Percentiles rank a stretch among this genome's conserved stretches.
phyloP scores from a whole-genome alignment of 345 rosid genomes.

The Garcia nutans region DNA sequence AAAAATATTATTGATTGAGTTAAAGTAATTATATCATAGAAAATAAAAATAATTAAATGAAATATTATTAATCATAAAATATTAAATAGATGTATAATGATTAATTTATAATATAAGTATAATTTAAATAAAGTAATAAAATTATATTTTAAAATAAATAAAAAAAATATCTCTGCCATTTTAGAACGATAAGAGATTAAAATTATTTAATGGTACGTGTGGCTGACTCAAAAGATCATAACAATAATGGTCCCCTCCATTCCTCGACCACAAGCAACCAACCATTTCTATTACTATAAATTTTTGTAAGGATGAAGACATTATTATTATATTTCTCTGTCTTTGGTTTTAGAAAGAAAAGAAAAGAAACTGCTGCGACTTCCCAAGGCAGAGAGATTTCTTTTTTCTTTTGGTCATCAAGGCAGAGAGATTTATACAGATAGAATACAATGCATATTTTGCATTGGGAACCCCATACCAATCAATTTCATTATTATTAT shows the following conservation, averaged over 20 bases:
- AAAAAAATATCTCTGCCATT: too few relatives aligned
- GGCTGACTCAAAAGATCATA: slow-evolving; percentile 27
- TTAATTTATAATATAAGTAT: too few relatives aligned
- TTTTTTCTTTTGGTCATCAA: too few relatives aligned
- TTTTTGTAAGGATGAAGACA: slow-evolving; percentile 24
- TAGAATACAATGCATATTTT: background rate
- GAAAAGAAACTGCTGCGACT: slow-evolving; percentile 21
- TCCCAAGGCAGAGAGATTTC: slow-evolving; percentile 31
- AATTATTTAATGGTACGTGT: background rate
- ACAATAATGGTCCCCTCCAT: slow-evolving; percentile 19
- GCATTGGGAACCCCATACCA: slow-evolving; percentile 35
- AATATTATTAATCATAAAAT: too few relatives aligned
- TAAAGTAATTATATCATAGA: too few relatives aligned
- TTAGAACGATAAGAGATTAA: too few relatives aligned
- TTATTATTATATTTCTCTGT: slow-evolving; percentile 22
- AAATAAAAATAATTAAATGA: too few relatives aligned
- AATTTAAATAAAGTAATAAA: too few relatives aligned
- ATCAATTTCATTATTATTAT: background rate
- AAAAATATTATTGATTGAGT: too few relatives aligned
- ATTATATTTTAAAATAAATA: too few relatives aligned
- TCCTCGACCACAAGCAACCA: background rate
- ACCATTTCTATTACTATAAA: background rate
- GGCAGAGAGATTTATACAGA: slow-evolving; percentile 11
- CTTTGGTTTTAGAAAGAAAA: slow-evolving; percentile 9
- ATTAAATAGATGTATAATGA: too few relatives aligned